Evolutionary conservation across 129 eudicot genomes (phyloP), one percentile per base, ranked within the genome.

Genomic region (Dittrichia graveolens): DNA sequence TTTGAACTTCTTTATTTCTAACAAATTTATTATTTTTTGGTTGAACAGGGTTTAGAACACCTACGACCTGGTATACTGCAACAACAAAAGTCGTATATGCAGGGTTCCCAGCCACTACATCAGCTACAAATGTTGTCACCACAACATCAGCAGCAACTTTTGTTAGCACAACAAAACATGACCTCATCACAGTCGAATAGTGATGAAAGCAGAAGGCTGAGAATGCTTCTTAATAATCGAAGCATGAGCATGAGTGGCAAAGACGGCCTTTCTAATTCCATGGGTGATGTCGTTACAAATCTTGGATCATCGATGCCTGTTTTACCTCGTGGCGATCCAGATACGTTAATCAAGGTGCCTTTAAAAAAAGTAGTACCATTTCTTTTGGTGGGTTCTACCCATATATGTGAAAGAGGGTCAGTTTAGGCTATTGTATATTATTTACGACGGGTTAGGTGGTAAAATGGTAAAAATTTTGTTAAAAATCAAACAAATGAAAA

Each of bases 81-180:
- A 87, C 99, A 94, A 79, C 98, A 83, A 64, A 94, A 94, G 81
- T 82, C 97, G 49, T 88, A 80, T 61, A 94, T 94, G 92, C 98
- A 84, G 79, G 99, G 93, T 35, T 67, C 97, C 40, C 99, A 90
- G 70, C 84, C 97, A 24, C 90, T 80, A 78, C 96, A 90, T 79
- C 96, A 94, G 69, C 82, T 90, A 58, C 99, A 88, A 68, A 94
- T 94, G 96, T 66, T 94, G 74, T 70, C 96, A 55, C 97, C 97
- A 45, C 99, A 94, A 72, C 99, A 93, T 81, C 98, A 92, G 71
- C 97, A 89, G 53, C 98, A 94, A 73, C 91, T 94, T 65, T 31
- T 94, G 86, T 78, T 94, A 65, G 96, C 98, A 38, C 98, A 90
- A 76, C 98, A 94, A 62, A 90, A 80, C 79, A 37, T 94, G 90